These are phyloP conservation scores for Thyridium curvatum DNA, from an alignment of 2,329 filamentous ascomycete species.

Conservation along the genomic window DNA sequence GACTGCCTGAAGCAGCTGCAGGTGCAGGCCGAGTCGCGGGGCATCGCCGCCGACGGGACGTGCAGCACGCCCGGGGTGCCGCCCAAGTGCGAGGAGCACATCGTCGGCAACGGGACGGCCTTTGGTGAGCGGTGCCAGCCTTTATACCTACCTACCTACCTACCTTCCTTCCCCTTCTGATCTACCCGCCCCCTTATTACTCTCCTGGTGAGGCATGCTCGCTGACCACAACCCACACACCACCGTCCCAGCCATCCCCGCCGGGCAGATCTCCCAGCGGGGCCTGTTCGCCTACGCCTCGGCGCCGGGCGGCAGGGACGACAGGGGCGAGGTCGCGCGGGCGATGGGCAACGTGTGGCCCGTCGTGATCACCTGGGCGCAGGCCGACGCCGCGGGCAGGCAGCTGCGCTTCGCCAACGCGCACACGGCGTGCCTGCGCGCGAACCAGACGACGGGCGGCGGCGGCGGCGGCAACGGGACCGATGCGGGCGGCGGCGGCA, in stretches of 20 bases:
- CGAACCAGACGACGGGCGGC: too few species aligned
- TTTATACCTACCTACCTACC: too few species aligned
- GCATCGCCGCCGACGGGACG: constrained; percentile 1
- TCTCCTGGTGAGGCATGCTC: too few species aligned
- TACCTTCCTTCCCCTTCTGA: too few species aligned
- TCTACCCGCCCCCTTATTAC: too few species aligned
- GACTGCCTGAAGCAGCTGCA: constrained; percentile 2
- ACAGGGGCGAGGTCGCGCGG: neutral
- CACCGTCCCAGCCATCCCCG: neutral
- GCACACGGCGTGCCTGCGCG: too few species aligned
- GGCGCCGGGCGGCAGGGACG: neutral
- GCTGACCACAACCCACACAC: too few species aligned
- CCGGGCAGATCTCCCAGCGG: neutral
- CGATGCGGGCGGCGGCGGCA: too few species aligned
- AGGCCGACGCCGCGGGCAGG: neutral
- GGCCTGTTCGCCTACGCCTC: neutral
- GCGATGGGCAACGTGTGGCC: neutral
- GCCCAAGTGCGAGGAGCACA: constrained; percentile 1
- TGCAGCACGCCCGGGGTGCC: constrained; percentile 2
- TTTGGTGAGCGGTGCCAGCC: constrained; percentile 2
- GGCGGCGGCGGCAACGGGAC: too few species aligned
- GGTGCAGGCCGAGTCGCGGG: neutral
- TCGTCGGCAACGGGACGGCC: constrained; percentile 2
- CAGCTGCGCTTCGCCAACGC: too few species aligned
- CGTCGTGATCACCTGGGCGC: neutral